phyloP scores from a whole-genome alignment of 1,139 yeast species.

The Blastobotrys aristatus region DNA sequence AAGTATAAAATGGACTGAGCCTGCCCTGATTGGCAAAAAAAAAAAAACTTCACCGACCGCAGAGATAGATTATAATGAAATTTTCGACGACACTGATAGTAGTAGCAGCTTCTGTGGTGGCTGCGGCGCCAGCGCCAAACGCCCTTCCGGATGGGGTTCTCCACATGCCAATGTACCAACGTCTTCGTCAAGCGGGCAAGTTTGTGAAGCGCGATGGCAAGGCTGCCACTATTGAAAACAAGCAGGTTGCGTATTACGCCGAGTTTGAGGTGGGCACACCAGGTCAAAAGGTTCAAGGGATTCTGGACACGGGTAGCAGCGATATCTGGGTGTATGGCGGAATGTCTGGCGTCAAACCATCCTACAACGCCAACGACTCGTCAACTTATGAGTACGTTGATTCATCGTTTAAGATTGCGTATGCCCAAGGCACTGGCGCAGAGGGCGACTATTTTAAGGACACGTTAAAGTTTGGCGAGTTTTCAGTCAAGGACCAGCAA shows the following conservation, averaged over 20 bases:
- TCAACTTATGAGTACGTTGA: constrained; percentile 13
- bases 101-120: not conserved
- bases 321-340: constrained; percentile 41
- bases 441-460: constrained; percentile 50
- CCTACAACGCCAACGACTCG: constrained; percentile 13
- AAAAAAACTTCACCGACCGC: no score
- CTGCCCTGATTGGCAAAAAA: not conserved
- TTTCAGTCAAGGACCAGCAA: constrained; percentile 12
- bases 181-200: not conserved
- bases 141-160: not conserved
- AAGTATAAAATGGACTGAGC: not conserved
- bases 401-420: constrained; percentile 21
- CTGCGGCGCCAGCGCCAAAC: not conserved
- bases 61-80: no score
- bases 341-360: constrained; percentile 5
- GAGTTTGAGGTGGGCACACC: constrained; percentile 51
- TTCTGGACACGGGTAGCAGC: constrained; percentile 46
- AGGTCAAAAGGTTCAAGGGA: constrained; percentile 43
- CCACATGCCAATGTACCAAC: not conserved
- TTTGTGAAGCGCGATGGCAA: not conserved
- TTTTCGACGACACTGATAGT: not conserved
- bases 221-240: constrained; percentile 4
- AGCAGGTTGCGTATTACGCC: constrained; percentile 36
- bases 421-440: constrained; percentile 27
- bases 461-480: constrained; percentile 36